Conservation (phyloP, 78 protist genomes). For the Bodo saltans region DNA sequence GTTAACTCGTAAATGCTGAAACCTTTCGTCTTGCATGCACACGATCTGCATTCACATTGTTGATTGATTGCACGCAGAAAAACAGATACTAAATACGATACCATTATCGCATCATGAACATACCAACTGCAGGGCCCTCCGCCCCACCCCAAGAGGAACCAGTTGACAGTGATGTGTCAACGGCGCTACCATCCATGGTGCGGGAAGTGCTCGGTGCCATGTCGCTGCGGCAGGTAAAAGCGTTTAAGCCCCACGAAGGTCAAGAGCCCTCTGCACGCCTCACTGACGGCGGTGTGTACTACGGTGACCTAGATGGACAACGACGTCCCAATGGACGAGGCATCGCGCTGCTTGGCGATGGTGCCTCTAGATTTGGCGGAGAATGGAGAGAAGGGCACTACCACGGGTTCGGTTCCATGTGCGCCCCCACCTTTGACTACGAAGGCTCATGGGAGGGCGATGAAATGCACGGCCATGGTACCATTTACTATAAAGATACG, state of each 20-base stretch:
- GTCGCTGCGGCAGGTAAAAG: background rate
- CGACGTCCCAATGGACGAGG: background rate
- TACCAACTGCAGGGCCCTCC: no score
- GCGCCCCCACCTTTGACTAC: constrained; percentile 1
- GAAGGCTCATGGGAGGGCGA: constrained; percentile 7
- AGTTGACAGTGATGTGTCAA: no score
- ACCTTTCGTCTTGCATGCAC: no score
- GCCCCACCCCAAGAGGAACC: no score
- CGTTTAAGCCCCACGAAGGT: background rate
- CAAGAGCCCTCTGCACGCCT: background rate
- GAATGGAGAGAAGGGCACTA: background rate
- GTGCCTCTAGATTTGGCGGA: background rate
- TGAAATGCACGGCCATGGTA: constrained; percentile 11
- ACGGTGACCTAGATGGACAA: background rate
- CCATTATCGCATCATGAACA: no score
- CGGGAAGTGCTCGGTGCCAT: no score
- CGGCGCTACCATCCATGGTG: no score
- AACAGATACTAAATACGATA: no score
- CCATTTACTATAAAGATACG: background rate
- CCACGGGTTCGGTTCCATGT: background rate
- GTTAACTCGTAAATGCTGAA: no score
- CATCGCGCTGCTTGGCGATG: background rate
- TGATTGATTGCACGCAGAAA: no score
- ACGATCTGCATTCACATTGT: no score
- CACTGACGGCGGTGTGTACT: background rate